Evolutionary conservation across 257 asterid genomes (phyloP).

Genomic region (Striga asiatica): DNA sequence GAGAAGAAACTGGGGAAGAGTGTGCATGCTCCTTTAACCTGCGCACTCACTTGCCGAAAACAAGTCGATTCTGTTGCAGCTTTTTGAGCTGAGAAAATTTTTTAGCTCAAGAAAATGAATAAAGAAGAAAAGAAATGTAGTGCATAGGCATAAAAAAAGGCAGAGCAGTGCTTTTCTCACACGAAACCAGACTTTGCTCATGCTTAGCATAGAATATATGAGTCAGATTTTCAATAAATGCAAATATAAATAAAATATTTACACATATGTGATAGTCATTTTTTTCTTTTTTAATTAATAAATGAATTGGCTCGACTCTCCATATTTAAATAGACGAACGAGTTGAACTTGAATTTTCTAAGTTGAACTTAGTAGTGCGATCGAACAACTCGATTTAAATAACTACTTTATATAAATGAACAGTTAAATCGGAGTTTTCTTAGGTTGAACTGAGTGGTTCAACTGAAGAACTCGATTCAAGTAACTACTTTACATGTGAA

Average conservation of each 20-base stretch:
- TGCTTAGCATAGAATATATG: neutral
- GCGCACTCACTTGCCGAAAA: conserved; percentile 22
- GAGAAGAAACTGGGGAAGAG: conserved; percentile 5
- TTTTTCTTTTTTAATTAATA: too few species aligned
- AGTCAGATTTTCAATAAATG: neutral
- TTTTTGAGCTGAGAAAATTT: conserved; percentile 20
- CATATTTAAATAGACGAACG: too few species aligned
- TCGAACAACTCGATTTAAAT: too few species aligned
- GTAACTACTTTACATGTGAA: neutral
- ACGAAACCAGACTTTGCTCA: neutral
- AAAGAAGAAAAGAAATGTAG: neutral
- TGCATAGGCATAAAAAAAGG: neutral
- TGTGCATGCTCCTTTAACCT: conserved; percentile 48
- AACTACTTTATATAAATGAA: too few species aligned
- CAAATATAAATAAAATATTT: neutral
- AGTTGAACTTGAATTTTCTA: too few species aligned
- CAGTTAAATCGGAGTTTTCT: too few species aligned
- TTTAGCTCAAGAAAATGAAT: conserved; percentile 9
- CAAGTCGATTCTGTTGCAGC: conserved; percentile 47
- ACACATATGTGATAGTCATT: too few species aligned
- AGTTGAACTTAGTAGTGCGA: too few species aligned
- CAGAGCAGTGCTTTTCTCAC: conserved; percentile 1
- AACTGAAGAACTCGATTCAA: too few species aligned
- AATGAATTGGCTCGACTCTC: too few species aligned
- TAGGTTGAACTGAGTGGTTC: too few species aligned